phyloP scores from a whole-genome alignment of 805 yeast genomes.

The Zygoascus flipseniorum region DNA sequence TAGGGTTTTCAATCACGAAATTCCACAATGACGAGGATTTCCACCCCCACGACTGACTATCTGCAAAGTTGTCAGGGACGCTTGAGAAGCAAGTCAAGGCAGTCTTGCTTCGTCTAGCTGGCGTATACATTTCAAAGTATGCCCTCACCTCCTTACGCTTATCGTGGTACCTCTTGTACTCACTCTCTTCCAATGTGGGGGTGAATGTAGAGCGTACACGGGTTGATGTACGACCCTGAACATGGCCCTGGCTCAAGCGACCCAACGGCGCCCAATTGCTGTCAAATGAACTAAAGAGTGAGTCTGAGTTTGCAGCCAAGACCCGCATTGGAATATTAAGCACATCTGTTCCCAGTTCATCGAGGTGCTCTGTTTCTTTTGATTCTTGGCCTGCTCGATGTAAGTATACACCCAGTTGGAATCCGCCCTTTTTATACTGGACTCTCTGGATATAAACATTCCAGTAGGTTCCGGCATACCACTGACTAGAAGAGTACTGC shows the following conservation, averaged over 20 bases:
- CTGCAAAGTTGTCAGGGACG: slow-evolving; percentile 44
- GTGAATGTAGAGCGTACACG: not conserved
- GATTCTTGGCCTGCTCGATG: slow-evolving; percentile 28
- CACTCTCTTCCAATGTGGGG: not conserved
- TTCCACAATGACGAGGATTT: slow-evolving; percentile 46
- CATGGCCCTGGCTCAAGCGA: not conserved
- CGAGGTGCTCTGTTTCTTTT: slow-evolving; percentile 21
- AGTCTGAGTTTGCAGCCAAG: not conserved
- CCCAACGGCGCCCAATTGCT: not conserved
- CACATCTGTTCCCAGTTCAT: not conserved
- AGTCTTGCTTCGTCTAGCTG: slow-evolving; percentile 39
- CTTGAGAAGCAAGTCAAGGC: slow-evolving; percentile 46
- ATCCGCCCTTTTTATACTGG: slow-evolving; percentile 31
- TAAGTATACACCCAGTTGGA: slow-evolving; percentile 48
- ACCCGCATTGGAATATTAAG: not conserved
- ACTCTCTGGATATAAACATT: slow-evolving; percentile 46
- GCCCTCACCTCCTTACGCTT: slow-evolving; percentile 38
- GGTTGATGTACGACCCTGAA: not conserved
- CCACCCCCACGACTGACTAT: slow-evolving; percentile 58
- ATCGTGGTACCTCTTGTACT: slow-evolving; percentile 33
- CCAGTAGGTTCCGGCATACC: slow-evolving; percentile 61
- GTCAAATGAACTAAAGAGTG: not conserved
- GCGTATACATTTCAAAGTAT: slow-evolving; percentile 48
- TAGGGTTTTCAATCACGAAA: slow-evolving; percentile 38
- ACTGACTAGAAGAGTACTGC: slow-evolving; percentile 42